Evolutionary conservation across 768 basidiomycete genomes (phyloP), one percentile per base, ranked within the genome.

Genomic region (Pisolithus sp.): DNA sequence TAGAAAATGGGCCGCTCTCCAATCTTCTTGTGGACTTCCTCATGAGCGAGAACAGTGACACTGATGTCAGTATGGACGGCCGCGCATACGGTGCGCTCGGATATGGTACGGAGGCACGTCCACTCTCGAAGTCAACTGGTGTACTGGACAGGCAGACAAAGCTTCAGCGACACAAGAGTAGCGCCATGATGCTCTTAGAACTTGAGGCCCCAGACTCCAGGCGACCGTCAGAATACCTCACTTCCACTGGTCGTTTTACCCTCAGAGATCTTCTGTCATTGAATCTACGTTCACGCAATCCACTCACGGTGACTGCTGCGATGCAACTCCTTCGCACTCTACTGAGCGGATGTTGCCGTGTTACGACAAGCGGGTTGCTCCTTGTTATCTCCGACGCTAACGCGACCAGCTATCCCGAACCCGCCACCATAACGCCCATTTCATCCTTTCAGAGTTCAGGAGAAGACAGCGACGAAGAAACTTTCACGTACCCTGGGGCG

Each of bases 131-230:
- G 52, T 64, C 64, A 26, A 59, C 50, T 23, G 53, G 59, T 20
- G 31, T 50, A 2, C 56, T 65, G 13, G 74, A 76, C 55, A 76
- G 69, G 48, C 69, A 74, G 21, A 68, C 62, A 40, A 85, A 78
- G 59, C 64, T 75, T 28, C 73, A 77, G 49, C 73, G 81, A 43
- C 77, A 88, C 51, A 90, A 90, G 67, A 94, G 91, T 57, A 91
- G 86, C 46, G 93, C 92, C 1, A 91, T 95, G 88, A 72, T 79
- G n/a, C 72, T 93, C n/a, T 71, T 96, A 48, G 88, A 93, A 63
- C 82, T 89, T 76, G 85, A 91, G 63, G 84, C 83, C 2, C 86
- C 88, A 1, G 81, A 81, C 13, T 81, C 87, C 15, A 75, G 80
- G 51, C 80, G 77, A 53, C 82, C 75, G 48, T 82, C 89, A 1